Base-by-base conservation (phyloP, 495 filamentous ascomycete species). In the Neurospora sp. region DNA sequence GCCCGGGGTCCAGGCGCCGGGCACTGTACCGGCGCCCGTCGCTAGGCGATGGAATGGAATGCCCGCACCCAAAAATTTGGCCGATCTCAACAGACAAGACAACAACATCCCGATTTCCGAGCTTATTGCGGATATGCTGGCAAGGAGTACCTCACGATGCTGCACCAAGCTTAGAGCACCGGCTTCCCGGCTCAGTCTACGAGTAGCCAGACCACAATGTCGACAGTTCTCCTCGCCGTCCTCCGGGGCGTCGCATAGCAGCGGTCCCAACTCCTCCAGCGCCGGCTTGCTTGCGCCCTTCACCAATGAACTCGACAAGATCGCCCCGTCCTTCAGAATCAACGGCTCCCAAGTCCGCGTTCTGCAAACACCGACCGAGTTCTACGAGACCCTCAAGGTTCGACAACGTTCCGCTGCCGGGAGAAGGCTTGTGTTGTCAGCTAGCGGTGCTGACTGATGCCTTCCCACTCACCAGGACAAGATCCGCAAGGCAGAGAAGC, bases 381-480 rank as follows among this genome's bases (percentile, higher is more conserved):
- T 99, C 82, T 98, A 97, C 77, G 88, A 90, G 61, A 92, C 91
- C 7, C 83, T 99, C 70, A 97, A 97, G 88, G 93, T 94, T 72
- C 71, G 82, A 74, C 12, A 59, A 70, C 3, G 0, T 22, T 12
- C 9, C 2, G 68, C 72, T 41, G 31, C 31, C n/a, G 37, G 45
- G 16, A 20, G 9, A 68, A 37, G 39, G 9, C 70, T n/a, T 41
- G 69, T 53, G 65, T 69, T 68, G 44, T 38, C 61, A 72, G 76
- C 53, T 74, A 77, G 74, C 71, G 77, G 69, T 73, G 53, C 48
- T 70, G 41, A 74, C 35, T 48, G 40, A 40, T 35, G 53, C 53
- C 22, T 74, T 18, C 53, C 53, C 22, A 65, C 7, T 35, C 27
- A 65, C 61, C 78, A 96, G 91, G 79, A 83, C 72, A 96, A 93